Evolutionary conservation across 148 eudicot species (phyloP).

Genomic region (Vaccinium darrowii): DNA sequence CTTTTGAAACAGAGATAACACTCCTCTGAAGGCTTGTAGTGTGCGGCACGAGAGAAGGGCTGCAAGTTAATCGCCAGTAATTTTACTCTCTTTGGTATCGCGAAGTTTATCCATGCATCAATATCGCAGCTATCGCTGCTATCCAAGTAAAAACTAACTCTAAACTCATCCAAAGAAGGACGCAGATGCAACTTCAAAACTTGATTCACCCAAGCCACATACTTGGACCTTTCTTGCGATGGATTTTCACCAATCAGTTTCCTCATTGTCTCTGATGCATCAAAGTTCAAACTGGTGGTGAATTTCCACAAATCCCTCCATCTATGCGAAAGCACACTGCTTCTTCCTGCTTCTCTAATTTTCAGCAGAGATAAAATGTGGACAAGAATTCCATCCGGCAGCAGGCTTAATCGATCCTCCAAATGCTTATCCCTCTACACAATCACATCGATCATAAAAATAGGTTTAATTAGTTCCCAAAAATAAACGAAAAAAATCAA

Average conservation of each 20-base stretch:
- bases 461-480: no score
- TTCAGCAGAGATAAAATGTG: not conserved
- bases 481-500: no score
- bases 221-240: not conserved
- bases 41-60: not conserved
- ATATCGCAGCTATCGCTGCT: not conserved
- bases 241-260: no score
- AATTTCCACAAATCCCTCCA: constrained; percentile 10
- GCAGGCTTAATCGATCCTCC: not conserved
- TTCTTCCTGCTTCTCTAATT: not conserved
- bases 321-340: not conserved
- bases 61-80: not conserved
- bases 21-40: not conserved
- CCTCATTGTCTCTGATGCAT: not conserved
- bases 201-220: not conserved
- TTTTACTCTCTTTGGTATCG: not conserved
- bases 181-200: not conserved
- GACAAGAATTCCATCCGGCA: not conserved
- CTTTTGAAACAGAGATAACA: not conserved
- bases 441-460: not conserved
- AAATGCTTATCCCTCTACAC: not conserved
- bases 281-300: constrained; percentile 1
- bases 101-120: not conserved
- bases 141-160: not conserved
- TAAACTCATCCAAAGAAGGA: not conserved